These are phyloP conservation scores for Boletales sp. DNA, from an alignment of 768 basidiomycete species.

Conservation along the genomic window DNA sequence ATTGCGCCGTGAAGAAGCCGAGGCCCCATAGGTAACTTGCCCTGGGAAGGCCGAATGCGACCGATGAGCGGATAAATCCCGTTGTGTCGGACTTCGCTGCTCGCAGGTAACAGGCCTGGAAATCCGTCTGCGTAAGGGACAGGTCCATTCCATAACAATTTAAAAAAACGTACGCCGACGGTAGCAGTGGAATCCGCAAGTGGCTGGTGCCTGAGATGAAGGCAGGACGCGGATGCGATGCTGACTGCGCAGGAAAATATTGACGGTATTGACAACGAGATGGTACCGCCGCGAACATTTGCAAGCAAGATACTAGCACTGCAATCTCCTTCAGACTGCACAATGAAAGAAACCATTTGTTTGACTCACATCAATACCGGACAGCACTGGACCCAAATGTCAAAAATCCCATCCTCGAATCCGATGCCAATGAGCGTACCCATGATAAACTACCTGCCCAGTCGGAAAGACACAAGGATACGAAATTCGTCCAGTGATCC, in stretches of 20 bases:
- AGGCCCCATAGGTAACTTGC: constrained; percentile 51
- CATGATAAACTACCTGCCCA: constrained; percentile 44
- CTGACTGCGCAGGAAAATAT: constrained; percentile 22
- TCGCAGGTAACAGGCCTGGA: constrained; percentile 31
- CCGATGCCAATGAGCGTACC: constrained; percentile 31
- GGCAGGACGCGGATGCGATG: constrained; percentile 26
- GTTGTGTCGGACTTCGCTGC: constrained; percentile 35
- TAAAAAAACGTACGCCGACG: constrained; percentile 38
- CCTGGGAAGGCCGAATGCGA: constrained; percentile 52
- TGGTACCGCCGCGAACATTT: constrained; percentile 23
- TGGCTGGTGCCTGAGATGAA: constrained; percentile 25
- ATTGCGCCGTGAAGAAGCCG: constrained; percentile 26
- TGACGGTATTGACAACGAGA: constrained; percentile 19
- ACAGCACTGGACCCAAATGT: constrained; percentile 19
- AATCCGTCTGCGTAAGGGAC: constrained; percentile 1
- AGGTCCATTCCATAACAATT: background rate
- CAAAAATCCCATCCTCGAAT: background rate
- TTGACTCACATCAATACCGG: constrained; percentile 26
- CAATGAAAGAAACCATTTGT: background rate
- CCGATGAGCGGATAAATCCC: constrained; percentile 49
- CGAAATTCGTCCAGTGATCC: constrained; percentile 52
- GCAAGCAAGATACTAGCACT: constrained; percentile 37
- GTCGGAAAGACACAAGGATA: constrained; percentile 40
- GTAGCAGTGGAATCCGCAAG: constrained; percentile 31
- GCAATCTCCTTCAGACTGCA: constrained; percentile 26